These are phyloP conservation scores for Priceomyces carsonii DNA, from an alignment of 805 yeast species.

Conservation along the genomic window DNA sequence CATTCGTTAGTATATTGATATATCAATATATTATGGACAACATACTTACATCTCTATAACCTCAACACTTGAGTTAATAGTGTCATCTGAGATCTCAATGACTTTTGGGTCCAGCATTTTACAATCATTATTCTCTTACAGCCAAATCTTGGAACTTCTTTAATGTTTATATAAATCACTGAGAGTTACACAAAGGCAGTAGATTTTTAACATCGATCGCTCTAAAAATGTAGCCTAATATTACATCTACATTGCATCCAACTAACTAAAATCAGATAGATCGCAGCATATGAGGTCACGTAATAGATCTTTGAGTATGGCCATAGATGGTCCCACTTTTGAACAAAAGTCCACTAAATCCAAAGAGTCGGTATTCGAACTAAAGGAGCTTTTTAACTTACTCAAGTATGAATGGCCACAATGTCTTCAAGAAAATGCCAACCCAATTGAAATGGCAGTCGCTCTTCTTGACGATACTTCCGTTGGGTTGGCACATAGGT, in stretches of 20 bases:
- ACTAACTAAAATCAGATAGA: too few species aligned
- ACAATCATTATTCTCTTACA: slow-evolving; percentile 8
- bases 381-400: slow-evolving; percentile 36
- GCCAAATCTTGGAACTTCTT: too few species aligned
- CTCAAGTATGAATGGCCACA: slow-evolving; percentile 47
- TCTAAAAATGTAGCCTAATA: too few species aligned
- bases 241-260: too few species aligned
- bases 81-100: slow-evolving; percentile 13
- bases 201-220: too few species aligned
- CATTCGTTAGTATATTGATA: not conserved
- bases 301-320: slow-evolving; percentile 24
- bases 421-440: slow-evolving; percentile 46
- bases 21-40: slow-evolving; percentile 3
- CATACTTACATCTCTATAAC: slow-evolving; percentile 23
- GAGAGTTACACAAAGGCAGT: slow-evolving; percentile 2
- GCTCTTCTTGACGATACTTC: slow-evolving; percentile 83
- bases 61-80: slow-evolving; percentile 8
- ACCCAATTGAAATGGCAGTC: slow-evolving; percentile 83
- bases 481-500: slow-evolving; percentile 82
- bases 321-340: slow-evolving; percentile 18
- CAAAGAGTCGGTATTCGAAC: slow-evolving; percentile 32
- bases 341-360: slow-evolving; percentile 16
- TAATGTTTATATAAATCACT: too few species aligned
- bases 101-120: slow-evolving; percentile 12
- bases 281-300: slow-evolving; percentile 20